Conservation (phyloP, 805 yeast species). For the Pichia paraexigua region DNA sequence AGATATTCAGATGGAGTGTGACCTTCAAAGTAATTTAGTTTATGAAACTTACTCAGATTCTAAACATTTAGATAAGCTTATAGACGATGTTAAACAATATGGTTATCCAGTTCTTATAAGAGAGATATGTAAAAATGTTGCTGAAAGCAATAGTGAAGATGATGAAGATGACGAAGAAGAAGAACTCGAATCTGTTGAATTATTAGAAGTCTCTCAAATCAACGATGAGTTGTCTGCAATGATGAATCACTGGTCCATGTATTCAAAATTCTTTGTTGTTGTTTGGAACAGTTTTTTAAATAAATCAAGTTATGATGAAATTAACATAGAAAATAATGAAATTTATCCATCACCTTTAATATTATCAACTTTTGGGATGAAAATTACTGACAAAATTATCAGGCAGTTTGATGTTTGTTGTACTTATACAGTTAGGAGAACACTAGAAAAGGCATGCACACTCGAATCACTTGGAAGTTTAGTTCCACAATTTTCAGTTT, state of each 20-base stretch:
- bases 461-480: conserved; percentile 71
- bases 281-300: conserved; percentile 45
- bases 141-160: conserved; percentile 22
- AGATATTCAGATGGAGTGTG: conserved; percentile 78
- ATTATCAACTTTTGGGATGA: conserved; percentile 47
- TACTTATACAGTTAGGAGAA: conserved; percentile 61
- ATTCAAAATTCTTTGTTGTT: conserved; percentile 60
- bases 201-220: conserved; percentile 60
- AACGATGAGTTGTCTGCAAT: conserved; percentile 67
- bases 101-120: conserved; percentile 39
- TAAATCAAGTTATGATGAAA: conserved; percentile 21
- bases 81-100: conserved; percentile 51
- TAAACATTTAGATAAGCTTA: conserved; percentile 46
- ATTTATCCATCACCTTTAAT: conserved; percentile 45
- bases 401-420: conserved; percentile 60
- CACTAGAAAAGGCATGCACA: conserved; percentile 73
- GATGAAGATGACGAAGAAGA: conserved; percentile 21
- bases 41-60: conserved; percentile 80
- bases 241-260: conserved; percentile 79
- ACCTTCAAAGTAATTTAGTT: conserved; percentile 84
- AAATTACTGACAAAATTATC: conserved; percentile 42
- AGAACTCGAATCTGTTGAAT: conserved; percentile 29
- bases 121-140: conserved; percentile 25
- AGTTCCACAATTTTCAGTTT: conserved; percentile 26
- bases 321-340: background rate